Percentiles rank a stretch among this genome's conserved stretches.
Evolutionary conservation across 257 asterid genomes (phyloP).

Genomic region (Scutellaria barbata): DNA sequence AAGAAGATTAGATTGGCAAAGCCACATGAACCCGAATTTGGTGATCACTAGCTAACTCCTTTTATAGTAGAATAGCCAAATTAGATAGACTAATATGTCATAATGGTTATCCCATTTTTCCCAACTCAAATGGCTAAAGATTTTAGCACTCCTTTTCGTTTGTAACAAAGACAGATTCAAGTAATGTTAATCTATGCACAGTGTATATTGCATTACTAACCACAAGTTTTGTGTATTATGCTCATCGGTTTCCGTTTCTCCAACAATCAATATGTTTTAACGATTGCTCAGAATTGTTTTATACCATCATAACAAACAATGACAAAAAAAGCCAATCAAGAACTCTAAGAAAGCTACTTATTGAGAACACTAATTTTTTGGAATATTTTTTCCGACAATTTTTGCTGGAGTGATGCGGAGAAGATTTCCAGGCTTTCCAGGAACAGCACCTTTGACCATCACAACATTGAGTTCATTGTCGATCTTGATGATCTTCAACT

Average conservation of each 20-base stretch:
- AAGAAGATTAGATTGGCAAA: slow-evolving; percentile 44
- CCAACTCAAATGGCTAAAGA: too few species aligned
- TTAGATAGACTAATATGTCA: neutral
- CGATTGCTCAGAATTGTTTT: slow-evolving; percentile 10
- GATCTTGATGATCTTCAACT: slow-evolving; percentile 81
- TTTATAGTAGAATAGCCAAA: neutral
- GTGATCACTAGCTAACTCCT: slow-evolving; percentile 33
- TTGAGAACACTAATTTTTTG: slow-evolving; percentile 53
- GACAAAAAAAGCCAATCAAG: slow-evolving; percentile 3
- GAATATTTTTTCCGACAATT: slow-evolving; percentile 88
- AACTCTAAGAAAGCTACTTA: slow-evolving; percentile 5
- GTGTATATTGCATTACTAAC: too few species aligned
- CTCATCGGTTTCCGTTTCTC: neutral
- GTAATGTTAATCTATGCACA: too few species aligned
- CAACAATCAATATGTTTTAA: neutral
- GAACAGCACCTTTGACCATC: slow-evolving; percentile 91
- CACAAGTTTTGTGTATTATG: too few species aligned
- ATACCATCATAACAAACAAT: slow-evolving; percentile 15
- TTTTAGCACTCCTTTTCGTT: too few species aligned
- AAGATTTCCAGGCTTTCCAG: slow-evolving; percentile 98
- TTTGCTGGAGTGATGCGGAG: slow-evolving; percentile 94
- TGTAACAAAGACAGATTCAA: too few species aligned
- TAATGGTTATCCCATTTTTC: too few species aligned
- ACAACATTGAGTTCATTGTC: slow-evolving; percentile 77
- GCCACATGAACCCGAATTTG: slow-evolving; percentile 72